phyloP scores from a whole-genome alignment of 352 stramenopile genomes.

The Saprolegnia parasitica region DNA sequence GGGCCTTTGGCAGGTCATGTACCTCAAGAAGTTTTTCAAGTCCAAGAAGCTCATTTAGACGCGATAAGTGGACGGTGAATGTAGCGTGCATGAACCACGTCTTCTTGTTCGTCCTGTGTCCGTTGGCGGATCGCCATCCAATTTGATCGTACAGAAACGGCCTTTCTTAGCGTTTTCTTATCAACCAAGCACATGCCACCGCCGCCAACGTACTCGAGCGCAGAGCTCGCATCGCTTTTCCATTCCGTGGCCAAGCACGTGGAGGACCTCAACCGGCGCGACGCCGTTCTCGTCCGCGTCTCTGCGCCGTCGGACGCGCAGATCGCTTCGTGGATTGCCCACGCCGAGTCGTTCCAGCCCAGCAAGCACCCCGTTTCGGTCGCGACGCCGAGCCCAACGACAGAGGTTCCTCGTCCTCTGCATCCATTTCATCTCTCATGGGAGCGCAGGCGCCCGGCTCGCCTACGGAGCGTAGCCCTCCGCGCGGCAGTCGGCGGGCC shows the following conservation, averaged over 20 bases:
- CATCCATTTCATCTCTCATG: constrained; percentile 3
- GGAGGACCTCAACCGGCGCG: constrained; percentile 32
- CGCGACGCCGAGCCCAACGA: not conserved
- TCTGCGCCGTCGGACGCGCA: constrained; percentile 10
- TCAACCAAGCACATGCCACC: not conserved
- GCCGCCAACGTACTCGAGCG: not conserved
- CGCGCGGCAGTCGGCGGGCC: not conserved
- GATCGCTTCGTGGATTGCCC: constrained; percentile 1
- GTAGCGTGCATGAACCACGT: not conserved
- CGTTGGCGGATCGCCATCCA: no score
- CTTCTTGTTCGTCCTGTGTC: not conserved
- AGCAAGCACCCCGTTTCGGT: not conserved
- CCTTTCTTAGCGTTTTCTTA: not conserved
- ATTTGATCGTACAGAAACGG: no score
- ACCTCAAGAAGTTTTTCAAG: constrained; percentile 91
- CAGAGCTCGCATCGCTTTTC: constrained; percentile 31
- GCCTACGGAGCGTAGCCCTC: not conserved
- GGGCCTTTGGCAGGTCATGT: constrained; percentile 84
- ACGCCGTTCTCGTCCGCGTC: not conserved
- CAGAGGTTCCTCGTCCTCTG: not conserved
- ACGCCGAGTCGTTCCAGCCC: constrained; percentile 21
- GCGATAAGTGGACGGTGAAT: not conserved
- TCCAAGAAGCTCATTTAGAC: constrained; percentile 88
- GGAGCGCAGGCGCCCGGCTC: not conserved
- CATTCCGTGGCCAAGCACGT: constrained; percentile 35